phyloP scores from a whole-genome alignment of 139 green algal genomes.

The Micractinium sp. region DNA sequence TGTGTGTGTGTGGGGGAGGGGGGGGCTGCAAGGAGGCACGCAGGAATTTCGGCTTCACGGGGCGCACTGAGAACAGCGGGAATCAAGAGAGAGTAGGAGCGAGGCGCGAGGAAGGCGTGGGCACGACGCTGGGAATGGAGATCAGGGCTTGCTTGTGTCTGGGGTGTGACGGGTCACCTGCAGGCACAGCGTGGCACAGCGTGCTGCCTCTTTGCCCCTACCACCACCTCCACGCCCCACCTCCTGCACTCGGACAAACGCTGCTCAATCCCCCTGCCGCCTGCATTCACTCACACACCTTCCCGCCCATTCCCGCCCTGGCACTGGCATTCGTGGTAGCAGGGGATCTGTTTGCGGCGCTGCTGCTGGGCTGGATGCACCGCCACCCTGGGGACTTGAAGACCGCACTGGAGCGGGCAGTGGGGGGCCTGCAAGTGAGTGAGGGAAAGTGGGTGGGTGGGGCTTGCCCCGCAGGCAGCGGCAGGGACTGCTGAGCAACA shows the following conservation, averaged over 20 bases:
- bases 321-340: not conserved
- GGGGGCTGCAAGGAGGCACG: too few species aligned
- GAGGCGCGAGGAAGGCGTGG: too few species aligned
- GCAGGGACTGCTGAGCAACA: too few species aligned
- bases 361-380: constrained; percentile 76
- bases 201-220: not conserved
- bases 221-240: not conserved
- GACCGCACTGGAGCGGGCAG: constrained; percentile 69
- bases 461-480: not conserved
- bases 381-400: constrained; percentile 64
- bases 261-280: not conserved
- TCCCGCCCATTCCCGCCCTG: not conserved
- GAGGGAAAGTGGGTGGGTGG: not conserved
- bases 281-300: not conserved
- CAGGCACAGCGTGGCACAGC: not conserved
- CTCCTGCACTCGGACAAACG: not conserved
- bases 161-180: too few species aligned
- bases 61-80: too few species aligned
- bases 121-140: too few species aligned
- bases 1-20: too few species aligned
- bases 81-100: too few species aligned
- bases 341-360: constrained; percentile 75
- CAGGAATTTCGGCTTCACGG: too few species aligned
- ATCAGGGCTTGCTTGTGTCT: too few species aligned
- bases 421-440: constrained; percentile 68